These are phyloP conservation scores for Podaxis pistillaris DNA, from an alignment of 768 basidiomycete species.

Conservation along the genomic window DNA sequence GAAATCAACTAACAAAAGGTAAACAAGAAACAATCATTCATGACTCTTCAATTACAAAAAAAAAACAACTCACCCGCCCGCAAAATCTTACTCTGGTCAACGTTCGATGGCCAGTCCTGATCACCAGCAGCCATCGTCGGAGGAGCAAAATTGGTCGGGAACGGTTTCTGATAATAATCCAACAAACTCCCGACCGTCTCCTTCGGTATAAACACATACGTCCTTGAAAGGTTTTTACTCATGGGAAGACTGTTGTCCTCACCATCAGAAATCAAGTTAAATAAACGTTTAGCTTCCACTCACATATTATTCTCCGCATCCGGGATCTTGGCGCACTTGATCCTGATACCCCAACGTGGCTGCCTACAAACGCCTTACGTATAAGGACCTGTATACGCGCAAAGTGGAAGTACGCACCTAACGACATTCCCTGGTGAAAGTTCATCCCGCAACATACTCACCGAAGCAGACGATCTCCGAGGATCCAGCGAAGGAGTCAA, in stretches of 20 bases:
- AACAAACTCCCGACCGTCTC: conserved; percentile 31
- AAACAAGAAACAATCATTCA: not conserved
- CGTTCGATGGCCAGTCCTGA: conserved; percentile 18
- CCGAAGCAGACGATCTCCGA: conserved; percentile 10
- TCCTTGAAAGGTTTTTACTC: conserved; percentile 15
- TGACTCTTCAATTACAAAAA: too few species aligned
- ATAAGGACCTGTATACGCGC: not conserved
- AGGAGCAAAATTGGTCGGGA: conserved; percentile 19
- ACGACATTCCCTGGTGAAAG: conserved; percentile 7
- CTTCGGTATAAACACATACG: conserved; percentile 37
- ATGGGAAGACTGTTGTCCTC: conserved; percentile 9
- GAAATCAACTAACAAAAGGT: conserved; percentile 26
- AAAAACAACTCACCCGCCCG: conserved; percentile 18
- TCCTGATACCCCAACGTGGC: conserved; percentile 40
- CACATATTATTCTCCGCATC: conserved; percentile 30
- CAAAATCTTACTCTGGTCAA: conserved; percentile 24
- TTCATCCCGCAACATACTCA: not conserved
- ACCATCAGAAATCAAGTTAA: too few species aligned
- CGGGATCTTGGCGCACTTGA: conserved; percentile 33
- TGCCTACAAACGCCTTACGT: conserved; percentile 18
- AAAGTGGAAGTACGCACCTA: conserved; percentile 20
- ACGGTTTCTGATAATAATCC: conserved; percentile 27
- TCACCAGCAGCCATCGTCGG: not conserved
- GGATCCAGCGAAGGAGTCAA: conserved; percentile 19
- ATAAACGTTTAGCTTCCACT: not conserved